Evolutionary conservation across 148 eudicot genomes (phyloP), one percentile per base, ranked within the genome.

Genomic region (Rhododendron mucronatum): DNA sequence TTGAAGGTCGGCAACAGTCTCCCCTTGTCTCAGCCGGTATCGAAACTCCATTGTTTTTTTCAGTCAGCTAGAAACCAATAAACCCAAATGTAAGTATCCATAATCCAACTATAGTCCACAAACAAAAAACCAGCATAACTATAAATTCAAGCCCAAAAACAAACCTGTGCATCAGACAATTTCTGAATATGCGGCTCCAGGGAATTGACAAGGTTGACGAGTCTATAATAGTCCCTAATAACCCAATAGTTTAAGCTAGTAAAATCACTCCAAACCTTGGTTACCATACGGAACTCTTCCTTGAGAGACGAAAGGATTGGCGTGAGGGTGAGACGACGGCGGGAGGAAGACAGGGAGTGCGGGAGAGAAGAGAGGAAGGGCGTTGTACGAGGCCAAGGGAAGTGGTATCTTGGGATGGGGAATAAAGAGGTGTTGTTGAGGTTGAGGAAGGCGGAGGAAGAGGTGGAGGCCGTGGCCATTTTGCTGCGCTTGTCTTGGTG

Each of bases 201-300:
- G 41, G 87, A 90, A 85, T 93, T 97, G 82, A 97, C 99, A 59
- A 92, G 90, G 76, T 86, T 91, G 76, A 97, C 98, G 18, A 97
- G 96, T n/a, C 98, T 94, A 83, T 94, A 89, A 85, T 97, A 97
- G 87, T 97, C 99, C 89, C 88, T 85, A 16, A 97, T 98, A 85
- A 95, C 98, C 99, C 98, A 97, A 67, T 93, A 85, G 86, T 97
- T 97, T 90, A 94, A 94, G 89, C 96, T 91, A 33, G 92, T 90
- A 78, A 90, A 80, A 86, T 94, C 97, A 82, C 87, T 90, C 94
- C 93, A 97, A 63, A 87, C 88, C 90, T 94, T 95, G 80, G 86
- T 85, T 74, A 90, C 65, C 67, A 80, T 90, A 59, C 92, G 93
- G 16, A 93, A 81, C 50, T 90, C 87, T 83, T 92, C 98, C 87